Evolutionary conservation across 306 rosid species (phyloP), one percentile per base, ranked within the genome.

Genomic region (Myrica gale): DNA sequence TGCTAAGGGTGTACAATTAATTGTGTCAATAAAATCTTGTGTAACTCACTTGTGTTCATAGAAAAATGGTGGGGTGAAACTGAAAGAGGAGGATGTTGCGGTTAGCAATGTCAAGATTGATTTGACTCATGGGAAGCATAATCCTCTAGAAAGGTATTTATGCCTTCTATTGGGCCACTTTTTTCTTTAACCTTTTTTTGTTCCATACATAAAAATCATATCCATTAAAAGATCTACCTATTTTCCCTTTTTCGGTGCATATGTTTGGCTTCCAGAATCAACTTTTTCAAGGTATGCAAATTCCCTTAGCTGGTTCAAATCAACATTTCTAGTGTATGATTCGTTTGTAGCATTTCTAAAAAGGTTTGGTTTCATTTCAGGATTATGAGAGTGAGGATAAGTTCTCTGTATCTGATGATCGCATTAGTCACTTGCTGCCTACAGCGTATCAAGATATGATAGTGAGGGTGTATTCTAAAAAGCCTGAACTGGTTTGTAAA

Each of bases 391-490:
- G 97, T 70, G 79, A 85, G 5, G 96, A 92, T 78, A 95, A 95
- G 78, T 90, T 95, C 76, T 75, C 80, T 37, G 82, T 92, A 68
- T 63, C 90, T 9, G 88, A 95, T 32, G 92, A 85, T 2, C 96
- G 92, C 50, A 78, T 95, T 61, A 95, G 98, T 84, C 98, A 92
- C 85, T 84, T 95, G 87, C 81, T 95, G 84, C 98, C 98, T n/a
- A 65, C 96, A 51, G 86, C 86, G 32, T 92, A 88, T 78, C 88
- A 95, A 83, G 98, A 95, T 68, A 85, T 87, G 96, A 90, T 95
- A 77, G 97, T 95, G 70, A 86, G 95, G 85, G 98, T 95, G 78
- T 95, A 95, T 66, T 81, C 98, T 68, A 95, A 95, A 83, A 95
- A 83, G 86, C 96, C 98, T 32, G 96, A 95, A 81, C 78, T 95